Base-by-base conservation (phyloP, 2,329 filamentous ascomycete genomes). In the Arthrobotrys sphaeroides region DNA sequence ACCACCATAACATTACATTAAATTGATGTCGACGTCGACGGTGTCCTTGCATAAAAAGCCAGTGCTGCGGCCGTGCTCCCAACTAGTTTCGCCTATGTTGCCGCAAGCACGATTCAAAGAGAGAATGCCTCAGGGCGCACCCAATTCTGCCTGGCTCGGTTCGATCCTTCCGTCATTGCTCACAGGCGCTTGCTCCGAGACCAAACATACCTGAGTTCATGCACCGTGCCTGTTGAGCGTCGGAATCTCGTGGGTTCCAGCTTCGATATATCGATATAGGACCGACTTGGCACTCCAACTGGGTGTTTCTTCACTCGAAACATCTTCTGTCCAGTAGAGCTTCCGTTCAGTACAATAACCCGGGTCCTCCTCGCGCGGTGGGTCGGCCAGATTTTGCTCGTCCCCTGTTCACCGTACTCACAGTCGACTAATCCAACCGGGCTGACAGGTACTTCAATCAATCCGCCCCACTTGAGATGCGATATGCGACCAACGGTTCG, bases 1-100 rank as follows among this genome's bases (percentile, higher is more conserved):
- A 24, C 24, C 18, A 57, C 53, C 45, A 28, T 38, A 13, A 61
- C n/a, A 22, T 36, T n/a, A n/a, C n/a, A n/a, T n/a, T n/a, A n/a
- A n/a, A n/a, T n/a, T 45, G 36, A 55, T 62, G 55, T 62, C 59
- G 33, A 38, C 45, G 18, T 59, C 31, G 31, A 61, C 42, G 49
- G 53, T 65, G 55, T 45, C 31, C 36, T 43, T 47, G 49, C 51
- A 49, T 57, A 31, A 65, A 47, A 60, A 42, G 51, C 42, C 43
- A 22, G 59, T 60, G 51, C 40, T 65, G 69, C 55, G 43, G 61
- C 57, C 49, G 55, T 59, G 36, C 45, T 62, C 49, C 62, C 31
- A 67, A 53, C 36, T 55, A 68, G 70, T 49, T 57, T 67, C 70
- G 70, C 70, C 70, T 74, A 74, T 74, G 53, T 74, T 68, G 70